Base-by-base conservation (phyloP, 192 early-diverging fungal genomes). In the Phlyctochytrium arcticum region DNA sequence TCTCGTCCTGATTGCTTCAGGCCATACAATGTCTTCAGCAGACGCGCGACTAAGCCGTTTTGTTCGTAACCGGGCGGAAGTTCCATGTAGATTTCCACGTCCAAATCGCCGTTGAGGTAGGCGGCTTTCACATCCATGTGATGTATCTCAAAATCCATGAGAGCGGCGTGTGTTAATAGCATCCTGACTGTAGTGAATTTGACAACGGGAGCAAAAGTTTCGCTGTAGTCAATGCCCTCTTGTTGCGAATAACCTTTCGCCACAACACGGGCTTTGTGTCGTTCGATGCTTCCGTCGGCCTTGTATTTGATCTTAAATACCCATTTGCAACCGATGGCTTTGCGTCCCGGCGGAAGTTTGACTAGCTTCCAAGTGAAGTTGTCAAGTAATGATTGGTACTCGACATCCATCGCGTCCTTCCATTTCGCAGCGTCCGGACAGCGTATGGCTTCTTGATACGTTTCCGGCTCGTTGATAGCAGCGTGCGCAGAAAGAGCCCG, bases 161-260 rank as follows among this genome's bases (percentile, higher is more conserved):
- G 26, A 12, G 58, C 54, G 0, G 68, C 61, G 7, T 69, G 1
- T 10, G 62, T 46, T 0, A 73, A 17, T 0, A 79, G 48, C 2
- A 31, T 12, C 8, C 74, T 65, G 33, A 72, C 29, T 0, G 65
- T 59, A 0, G 23, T 33, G 32, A 56, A 65, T 32, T 62, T 66
- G 49, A 72, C 65, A 35, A 79, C 76, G 6, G 79, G 77, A 1
- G 76, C 51, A 51, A 62, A 79, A 8, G 68, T 79, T 46, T 80
- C 70, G 1, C 72, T 27, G 54, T 47, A 78, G 64, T 74, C 65
- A 23, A 79, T 57, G 19, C 70, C 70, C 6, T 36, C 30, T 23
- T 48, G 19, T 57, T 78, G 76, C 6, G 59, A 56, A 60, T 67
- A 79, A 1, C 76, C 75, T 63, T 57, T 47, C 1, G 68, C 60